Conservation (phyloP, 306 rosid species). For the Fagus sylvatica region DNA sequence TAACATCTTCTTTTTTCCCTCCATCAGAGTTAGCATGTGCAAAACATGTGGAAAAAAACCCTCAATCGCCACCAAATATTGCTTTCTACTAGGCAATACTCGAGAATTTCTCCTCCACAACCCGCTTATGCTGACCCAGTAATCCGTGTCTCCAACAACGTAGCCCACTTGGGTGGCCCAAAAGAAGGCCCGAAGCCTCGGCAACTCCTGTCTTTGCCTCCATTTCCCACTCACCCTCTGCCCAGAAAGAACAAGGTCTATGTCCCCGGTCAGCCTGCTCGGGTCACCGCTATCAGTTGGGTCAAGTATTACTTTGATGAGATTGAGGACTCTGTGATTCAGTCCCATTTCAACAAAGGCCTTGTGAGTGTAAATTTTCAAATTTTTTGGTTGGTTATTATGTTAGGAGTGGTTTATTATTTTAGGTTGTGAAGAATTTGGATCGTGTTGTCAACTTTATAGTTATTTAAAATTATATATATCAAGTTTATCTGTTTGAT, state of each 20-base stretch:
- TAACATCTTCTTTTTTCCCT: no score
- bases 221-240: conserved; percentile 63
- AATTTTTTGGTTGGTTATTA: neutral
- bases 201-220: conserved; percentile 79
- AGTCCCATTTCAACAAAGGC: conserved; percentile 81
- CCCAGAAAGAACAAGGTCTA: conserved; percentile 52
- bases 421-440: neutral
- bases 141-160: conserved; percentile 76
- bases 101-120: conserved; percentile 63
- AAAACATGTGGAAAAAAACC: conserved; percentile 16
- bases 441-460: neutral
- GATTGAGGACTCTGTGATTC: conserved; percentile 50
- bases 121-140: conserved; percentile 53
- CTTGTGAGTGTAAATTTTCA: conserved; percentile 55
- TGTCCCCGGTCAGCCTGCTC: conserved; percentile 31
- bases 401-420: neutral
- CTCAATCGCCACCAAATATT: conserved; percentile 19
- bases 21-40: neutral
- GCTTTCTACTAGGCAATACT: conserved; percentile 38
- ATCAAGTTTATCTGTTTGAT: neutral
- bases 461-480: neutral
- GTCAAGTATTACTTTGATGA: conserved; percentile 80
- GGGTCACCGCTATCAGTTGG: conserved; percentile 82
- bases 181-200: conserved; percentile 82
- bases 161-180: conserved; percentile 66